Evolutionary conservation across 2,329 filamentous ascomycete genomes (phyloP).

Genomic region (Pestalotiopsis sp.): DNA sequence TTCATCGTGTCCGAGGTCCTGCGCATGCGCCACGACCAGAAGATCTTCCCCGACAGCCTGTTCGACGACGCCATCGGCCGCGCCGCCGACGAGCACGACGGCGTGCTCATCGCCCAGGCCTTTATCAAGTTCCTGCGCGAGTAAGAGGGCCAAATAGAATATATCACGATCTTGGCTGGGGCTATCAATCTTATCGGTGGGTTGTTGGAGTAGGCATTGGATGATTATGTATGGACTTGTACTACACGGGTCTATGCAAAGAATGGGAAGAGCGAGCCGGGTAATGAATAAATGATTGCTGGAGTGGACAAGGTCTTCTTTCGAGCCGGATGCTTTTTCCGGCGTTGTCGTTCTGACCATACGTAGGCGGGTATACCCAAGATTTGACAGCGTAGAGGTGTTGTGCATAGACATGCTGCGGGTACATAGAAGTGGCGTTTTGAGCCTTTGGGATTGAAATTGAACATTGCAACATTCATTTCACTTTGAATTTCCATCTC

Average conservation of each 20-base stretch:
- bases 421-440: neutral
- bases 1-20: constrained; percentile 73
- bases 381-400: neutral
- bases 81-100: constrained; percentile 73
- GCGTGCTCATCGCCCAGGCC: constrained; percentile 70
- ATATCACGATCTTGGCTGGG: neutral
- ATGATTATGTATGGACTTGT: neutral
- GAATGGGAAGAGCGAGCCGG: neutral
- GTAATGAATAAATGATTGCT: neutral
- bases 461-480: neutral
- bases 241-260: neutral
- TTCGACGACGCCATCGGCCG: constrained; percentile 71
- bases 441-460: neutral
- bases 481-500: no score
- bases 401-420: neutral
- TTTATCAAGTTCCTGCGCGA: constrained; percentile 80
- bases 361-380: neutral
- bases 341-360: neutral
- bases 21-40: constrained; percentile 62
- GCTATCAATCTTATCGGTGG: neutral
- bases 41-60: constrained; percentile 70
- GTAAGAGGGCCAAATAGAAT: constrained; percentile 25
- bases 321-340: neutral
- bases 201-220: neutral
- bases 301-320: neutral